phyloP scores from a whole-genome alignment of 108 stramenopile species.

The Conticribra guillardii region DNA sequence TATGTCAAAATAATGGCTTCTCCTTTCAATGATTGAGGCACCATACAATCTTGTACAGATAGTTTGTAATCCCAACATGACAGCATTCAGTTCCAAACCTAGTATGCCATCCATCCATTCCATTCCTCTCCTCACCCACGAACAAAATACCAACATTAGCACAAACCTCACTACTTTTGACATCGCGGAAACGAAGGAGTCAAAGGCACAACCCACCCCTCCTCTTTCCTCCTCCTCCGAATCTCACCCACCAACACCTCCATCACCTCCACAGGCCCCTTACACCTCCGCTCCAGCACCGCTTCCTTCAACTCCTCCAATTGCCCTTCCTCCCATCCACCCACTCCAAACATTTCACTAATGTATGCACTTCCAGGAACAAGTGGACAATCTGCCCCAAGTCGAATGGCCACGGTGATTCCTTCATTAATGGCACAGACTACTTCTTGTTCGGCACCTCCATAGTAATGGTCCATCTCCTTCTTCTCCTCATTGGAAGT shows the following conservation, averaged over 20 bases:
- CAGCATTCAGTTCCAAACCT: no score
- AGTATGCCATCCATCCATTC: no score
- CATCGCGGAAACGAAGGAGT: slow-evolving; percentile 36
- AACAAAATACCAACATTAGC: no score
- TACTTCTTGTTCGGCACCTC: slow-evolving; percentile 61
- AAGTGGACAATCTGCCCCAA: slow-evolving; percentile 56
- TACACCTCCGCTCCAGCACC: slow-evolving; percentile 23
- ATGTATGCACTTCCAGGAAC: slow-evolving; percentile 54
- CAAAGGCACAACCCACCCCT: slow-evolving; percentile 43
- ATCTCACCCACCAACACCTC: slow-evolving; percentile 47
- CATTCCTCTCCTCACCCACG: no score
- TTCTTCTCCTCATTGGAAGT: no score
- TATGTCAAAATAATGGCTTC: no score
- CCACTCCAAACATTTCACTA: slow-evolving; percentile 57
- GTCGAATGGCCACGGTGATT: slow-evolving; percentile 61
- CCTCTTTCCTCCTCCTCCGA: slow-evolving; percentile 23
- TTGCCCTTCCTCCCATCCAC: slow-evolving; percentile 57
- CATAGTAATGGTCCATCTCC: slow-evolving; percentile 17
- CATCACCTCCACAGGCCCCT: slow-evolving; percentile 59
- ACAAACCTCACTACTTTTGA: no score
- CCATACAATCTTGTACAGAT: no score
- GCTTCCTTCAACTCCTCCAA: slow-evolving; percentile 44
- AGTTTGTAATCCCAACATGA: no score
- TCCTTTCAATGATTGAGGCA: no score
- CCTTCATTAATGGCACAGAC: slow-evolving; percentile 70